Conservation (phyloP, 495 filamentous ascomycete species). For the Astrothelium macrocarpum region DNA sequence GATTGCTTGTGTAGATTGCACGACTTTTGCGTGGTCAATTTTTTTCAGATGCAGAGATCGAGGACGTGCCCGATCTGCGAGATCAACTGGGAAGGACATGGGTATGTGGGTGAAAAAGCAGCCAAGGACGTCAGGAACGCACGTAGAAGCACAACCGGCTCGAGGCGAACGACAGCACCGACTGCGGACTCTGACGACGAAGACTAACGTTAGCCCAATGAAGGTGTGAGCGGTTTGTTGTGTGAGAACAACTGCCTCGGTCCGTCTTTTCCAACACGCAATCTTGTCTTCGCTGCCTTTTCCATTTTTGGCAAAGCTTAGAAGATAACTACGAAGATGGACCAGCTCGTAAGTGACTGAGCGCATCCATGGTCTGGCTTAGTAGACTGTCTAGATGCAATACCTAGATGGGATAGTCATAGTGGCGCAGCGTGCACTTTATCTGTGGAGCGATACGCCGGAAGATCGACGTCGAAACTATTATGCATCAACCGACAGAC, state of each 20-base stretch:
- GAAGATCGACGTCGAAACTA: neutral
- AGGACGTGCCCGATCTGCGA: slow-evolving; percentile 68
- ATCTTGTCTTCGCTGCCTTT: neutral
- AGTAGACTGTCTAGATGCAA: no score
- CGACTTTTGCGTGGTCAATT: slow-evolving; percentile 61
- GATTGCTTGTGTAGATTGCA: slow-evolving; percentile 66
- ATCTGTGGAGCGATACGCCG: slow-evolving; percentile 1
- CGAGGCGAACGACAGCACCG: neutral
- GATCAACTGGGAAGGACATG: slow-evolving; percentile 58
- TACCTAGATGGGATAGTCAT: no score
- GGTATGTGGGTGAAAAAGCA: slow-evolving; percentile 76
- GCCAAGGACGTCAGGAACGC: slow-evolving; percentile 16
- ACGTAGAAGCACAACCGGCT: neutral
- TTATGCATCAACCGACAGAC: neutral
- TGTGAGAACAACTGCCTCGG: neutral
- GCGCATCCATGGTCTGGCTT: neutral
- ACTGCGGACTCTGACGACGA: neutral
- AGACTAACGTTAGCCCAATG: neutral
- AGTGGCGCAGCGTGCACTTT: neutral
- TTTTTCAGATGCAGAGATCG: slow-evolving; percentile 55
- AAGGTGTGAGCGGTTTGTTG: neutral
- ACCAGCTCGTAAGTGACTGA: neutral
- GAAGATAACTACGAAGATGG: neutral
- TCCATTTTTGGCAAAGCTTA: neutral
- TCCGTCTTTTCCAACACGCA: neutral